Percentiles rank a stretch among this genome's conserved stretches.
Evolutionary conservation across 192 early-diverging fungal species (phyloP).

Genomic region (Jimgerdemannia flammicorona): DNA sequence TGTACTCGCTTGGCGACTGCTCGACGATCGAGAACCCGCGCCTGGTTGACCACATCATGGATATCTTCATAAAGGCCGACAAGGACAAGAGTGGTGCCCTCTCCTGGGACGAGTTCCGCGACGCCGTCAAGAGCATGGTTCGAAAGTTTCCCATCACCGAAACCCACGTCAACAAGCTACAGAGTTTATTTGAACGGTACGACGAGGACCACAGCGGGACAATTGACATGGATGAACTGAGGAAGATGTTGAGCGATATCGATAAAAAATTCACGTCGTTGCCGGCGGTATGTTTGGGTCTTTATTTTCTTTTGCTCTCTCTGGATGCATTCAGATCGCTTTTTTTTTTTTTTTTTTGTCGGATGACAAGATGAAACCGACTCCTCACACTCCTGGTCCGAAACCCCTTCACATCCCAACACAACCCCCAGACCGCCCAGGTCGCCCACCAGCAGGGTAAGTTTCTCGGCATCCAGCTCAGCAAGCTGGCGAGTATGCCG

Average conservation of each 20-base stretch:
- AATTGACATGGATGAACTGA: constrained; percentile 48
- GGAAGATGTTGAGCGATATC: constrained; percentile 42
- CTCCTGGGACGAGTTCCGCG: constrained; percentile 46
- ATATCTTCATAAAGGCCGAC: constrained; percentile 44
- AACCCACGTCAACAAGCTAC: constrained; percentile 44
- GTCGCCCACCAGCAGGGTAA: constrained; percentile 52
- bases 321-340: neutral
- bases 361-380: constrained; percentile 1
- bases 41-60: constrained; percentile 39
- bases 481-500: neutral
- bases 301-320: neutral
- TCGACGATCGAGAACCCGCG: constrained; percentile 68
- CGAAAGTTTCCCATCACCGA: constrained; percentile 48
- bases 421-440: constrained; percentile 45
- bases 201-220: constrained; percentile 46
- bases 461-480: neutral
- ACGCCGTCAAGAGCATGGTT: constrained; percentile 33
- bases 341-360: constrained; percentile 9
- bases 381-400: neutral
- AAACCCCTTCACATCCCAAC: neutral
- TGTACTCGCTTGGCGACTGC: constrained; percentile 75
- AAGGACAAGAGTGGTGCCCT: constrained; percentile 41
- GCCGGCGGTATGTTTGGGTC: constrained; percentile 38
- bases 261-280: constrained; percentile 49
- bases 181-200: constrained; percentile 40